A percentile compares a stretch with the other conserved stretches of the same genome.
These are phyloP conservation scores for Plasmodium gallinaceum DNA, from an alignment of 169 alveolate species.

Conservation along the genomic window DNA sequence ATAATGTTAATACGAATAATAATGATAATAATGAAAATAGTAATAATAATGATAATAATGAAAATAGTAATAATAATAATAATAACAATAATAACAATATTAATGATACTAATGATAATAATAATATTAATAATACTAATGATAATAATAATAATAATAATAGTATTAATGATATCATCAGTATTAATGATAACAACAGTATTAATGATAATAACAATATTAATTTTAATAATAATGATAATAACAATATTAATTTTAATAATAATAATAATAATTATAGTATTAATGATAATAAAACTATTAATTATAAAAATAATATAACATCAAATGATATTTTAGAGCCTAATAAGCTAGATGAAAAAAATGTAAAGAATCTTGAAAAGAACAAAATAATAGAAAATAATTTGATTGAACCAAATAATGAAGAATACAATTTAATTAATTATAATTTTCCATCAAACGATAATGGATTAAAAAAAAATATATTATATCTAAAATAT, in stretches of 20 bases:
- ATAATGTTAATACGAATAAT: neutral
- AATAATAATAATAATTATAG: neutral
- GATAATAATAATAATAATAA: neutral
- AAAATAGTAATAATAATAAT: neutral
- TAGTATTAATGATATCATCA: neutral
- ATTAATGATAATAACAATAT: neutral
- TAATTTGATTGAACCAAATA: neutral
- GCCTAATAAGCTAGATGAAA: neutral
- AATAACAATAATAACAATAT: neutral
- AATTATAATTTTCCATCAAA: neutral
- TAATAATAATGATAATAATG: neutral
- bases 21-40: constrained; percentile 2
- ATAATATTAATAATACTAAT: too few relatives aligned
- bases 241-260: neutral
- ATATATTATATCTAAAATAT: constrained; percentile 22
- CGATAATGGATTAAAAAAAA: constrained; percentile 18
- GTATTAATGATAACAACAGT: neutral
- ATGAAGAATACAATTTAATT: constrained; percentile 1
- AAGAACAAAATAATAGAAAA: neutral
- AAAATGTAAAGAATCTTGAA: neutral
- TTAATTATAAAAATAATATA: neutral
- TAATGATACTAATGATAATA: neutral
- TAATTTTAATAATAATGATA: neutral
- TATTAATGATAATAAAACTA: neutral
- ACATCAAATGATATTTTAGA: neutral